Percentiles rank a stretch among this genome's conserved stretches.
Evolutionary conservation across 352 stramenopile genomes (phyloP).

Genomic region (Phytophthora pluvialis): DNA sequence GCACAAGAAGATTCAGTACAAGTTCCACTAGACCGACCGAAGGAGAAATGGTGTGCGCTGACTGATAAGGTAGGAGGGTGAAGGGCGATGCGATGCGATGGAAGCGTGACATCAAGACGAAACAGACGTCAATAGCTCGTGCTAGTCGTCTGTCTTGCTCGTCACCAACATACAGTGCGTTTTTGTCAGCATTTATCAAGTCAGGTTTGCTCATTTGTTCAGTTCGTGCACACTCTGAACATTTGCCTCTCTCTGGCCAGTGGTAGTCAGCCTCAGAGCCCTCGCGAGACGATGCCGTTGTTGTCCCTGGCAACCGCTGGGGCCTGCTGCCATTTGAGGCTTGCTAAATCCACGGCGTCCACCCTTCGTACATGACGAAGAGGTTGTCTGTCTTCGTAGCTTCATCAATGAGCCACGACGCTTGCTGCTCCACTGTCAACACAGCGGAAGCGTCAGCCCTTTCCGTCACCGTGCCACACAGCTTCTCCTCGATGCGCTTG

Average conservation of each 20-base stretch:
- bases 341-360: slow-evolving; percentile 86
- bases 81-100: slow-evolving; percentile 27
- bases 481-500: slow-evolving; percentile 77
- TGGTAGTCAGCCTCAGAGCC: background rate
- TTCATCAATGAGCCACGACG: slow-evolving; percentile 81
- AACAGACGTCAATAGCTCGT: background rate
- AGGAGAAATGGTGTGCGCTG: slow-evolving; percentile 9
- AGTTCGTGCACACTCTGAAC: background rate
- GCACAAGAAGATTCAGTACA: slow-evolving; percentile 93
- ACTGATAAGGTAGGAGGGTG: slow-evolving; percentile 10
- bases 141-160: too few relatives aligned
- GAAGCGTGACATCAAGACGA: slow-evolving; percentile 31
- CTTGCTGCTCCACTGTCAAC: slow-evolving; percentile 76
- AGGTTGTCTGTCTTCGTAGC: slow-evolving; percentile 85
- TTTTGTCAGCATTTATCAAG: slow-evolving; percentile 30
- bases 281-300: background rate
- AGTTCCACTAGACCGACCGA: slow-evolving; percentile 75
- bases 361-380: slow-evolving; percentile 91
- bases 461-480: slow-evolving; percentile 60
- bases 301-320: background rate
- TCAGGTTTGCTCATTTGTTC: slow-evolving; percentile 15
- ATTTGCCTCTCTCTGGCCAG: background rate
- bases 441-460: slow-evolving; percentile 29
- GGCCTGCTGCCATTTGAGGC: background rate
- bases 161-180: slow-evolving; percentile 17